Base-by-base conservation (phyloP, 2,329 filamentous ascomycete genomes). In the Diaporthe amygdali region DNA sequence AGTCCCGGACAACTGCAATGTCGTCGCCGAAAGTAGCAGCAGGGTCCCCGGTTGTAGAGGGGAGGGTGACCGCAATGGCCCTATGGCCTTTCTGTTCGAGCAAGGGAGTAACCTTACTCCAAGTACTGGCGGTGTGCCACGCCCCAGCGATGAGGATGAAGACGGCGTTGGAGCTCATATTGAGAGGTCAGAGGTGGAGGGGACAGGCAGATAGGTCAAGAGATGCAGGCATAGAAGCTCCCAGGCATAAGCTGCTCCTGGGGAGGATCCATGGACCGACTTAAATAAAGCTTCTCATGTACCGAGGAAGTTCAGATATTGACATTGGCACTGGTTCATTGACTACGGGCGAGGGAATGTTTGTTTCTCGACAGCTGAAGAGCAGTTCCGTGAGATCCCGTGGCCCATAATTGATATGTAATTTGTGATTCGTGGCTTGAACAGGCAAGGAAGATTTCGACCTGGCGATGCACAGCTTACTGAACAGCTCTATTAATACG, bases 111-210 rank as follows among this genome's bases (percentile, higher is more conserved):
- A 85, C 67, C 51, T 79, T 80, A 70, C 77, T 71, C 76, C 81
- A 85, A 71, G 77, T 82, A 15, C 74, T 77, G 1, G 83, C 76
- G 6, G 71, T 75, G 69, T 88, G 86, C 85, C 86, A 87, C 32
- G 84, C 80, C 6, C 86, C 86, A 2, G 81, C 85, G 1, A 88
- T 79, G 25, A 88, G 81, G 69, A 88, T 71, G 0, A 88, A 75
- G 32, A 54, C 55, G 10, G 52, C 61, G 12, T 67, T 71, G 17
- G 41, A 44, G 2, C 22, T 10, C 61, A 67, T 67, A 2, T 59
- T 30, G 5, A 3, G 25, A 44, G 3, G 30, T 20, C 34, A 9
- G n/a, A 7, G n/a, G 17, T 51, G 22, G 20, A 20, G n/a, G 10
- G 32, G 6, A 30, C 12, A 9, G 30, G n/a, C 27, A 22, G 27